Percentiles rank a stretch among this genome's conserved stretches.
These are phyloP conservation scores for Rhodotorula sp. DNA, from an alignment of 1,284 basidiomycete species.

Conservation along the genomic window DNA sequence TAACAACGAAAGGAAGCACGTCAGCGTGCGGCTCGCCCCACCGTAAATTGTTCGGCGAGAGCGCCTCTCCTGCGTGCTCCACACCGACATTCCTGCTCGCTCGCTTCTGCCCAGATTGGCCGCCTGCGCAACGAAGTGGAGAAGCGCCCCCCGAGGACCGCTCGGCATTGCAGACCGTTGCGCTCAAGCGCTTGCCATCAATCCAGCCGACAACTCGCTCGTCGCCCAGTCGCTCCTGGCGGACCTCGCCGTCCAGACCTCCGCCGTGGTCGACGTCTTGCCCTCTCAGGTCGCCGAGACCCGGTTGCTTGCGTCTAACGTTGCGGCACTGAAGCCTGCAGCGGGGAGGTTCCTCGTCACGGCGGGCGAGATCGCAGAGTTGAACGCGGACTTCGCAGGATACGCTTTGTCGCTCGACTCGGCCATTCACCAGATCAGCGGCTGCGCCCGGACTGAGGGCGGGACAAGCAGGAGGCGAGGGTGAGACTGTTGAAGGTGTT, in stretches of 20 bases:
- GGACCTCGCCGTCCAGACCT: slow-evolving; percentile 3
- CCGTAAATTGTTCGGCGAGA: too few species aligned
- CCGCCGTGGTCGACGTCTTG: background rate
- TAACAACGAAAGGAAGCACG: too few species aligned
- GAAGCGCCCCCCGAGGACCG: background rate
- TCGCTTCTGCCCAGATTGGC: background rate
- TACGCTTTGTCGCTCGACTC: background rate
- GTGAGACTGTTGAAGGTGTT: slow-evolving; percentile 18
- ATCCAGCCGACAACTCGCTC: background rate
- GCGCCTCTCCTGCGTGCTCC: background rate
- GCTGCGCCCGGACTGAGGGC: background rate
- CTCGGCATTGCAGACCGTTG: background rate
- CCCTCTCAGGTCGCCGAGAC: background rate
- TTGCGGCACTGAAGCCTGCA: slow-evolving; percentile 4
- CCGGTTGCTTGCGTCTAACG: background rate
- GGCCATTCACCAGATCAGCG: background rate
- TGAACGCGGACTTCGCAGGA: background rate
- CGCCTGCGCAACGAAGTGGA: slow-evolving; percentile 9
- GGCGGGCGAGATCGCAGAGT: background rate
- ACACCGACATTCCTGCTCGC: background rate
- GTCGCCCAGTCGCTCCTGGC: slow-evolving; percentile 1
- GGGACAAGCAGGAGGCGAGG: slow-evolving; percentile 3
- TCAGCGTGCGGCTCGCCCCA: too few species aligned
- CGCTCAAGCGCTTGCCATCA: background rate
- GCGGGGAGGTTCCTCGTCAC: slow-evolving; percentile 15